phyloP scores from a whole-genome alignment of 1,284 basidiomycete genomes.

The Xanthoconium separans region DNA sequence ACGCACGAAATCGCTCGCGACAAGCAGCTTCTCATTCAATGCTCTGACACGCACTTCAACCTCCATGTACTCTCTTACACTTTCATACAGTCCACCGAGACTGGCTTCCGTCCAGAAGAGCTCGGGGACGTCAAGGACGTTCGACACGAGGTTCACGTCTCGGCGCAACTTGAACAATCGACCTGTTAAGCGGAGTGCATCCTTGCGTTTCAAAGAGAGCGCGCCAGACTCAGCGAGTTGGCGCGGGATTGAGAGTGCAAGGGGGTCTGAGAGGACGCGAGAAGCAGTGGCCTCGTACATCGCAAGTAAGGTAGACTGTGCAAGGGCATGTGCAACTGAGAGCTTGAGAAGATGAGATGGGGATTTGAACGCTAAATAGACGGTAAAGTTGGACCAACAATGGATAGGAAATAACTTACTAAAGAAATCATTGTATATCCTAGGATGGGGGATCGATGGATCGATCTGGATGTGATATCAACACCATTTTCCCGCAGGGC shows the following conservation, averaged over 20 bases:
- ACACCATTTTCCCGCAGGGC: neutral
- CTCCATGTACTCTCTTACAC: conserved; percentile 94
- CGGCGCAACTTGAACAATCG: conserved; percentile 85
- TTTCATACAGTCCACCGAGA: conserved; percentile 87
- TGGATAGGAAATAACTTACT: conserved; percentile 47
- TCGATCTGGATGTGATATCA: conserved; percentile 61
- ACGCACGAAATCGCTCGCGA: conserved; percentile 85
- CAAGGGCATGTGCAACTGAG: conserved; percentile 92
- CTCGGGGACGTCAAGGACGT: conserved; percentile 93
- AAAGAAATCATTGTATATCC: conserved; percentile 92
- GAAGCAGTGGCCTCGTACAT: conserved; percentile 86
- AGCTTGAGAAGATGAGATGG: conserved; percentile 84
- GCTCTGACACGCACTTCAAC: conserved; percentile 83
- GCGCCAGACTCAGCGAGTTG: conserved; percentile 82
- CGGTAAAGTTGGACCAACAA: conserved; percentile 1
- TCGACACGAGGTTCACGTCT: conserved; percentile 90
- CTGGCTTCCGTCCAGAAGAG: conserved; percentile 96
- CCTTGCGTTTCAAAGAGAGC: conserved; percentile 74
- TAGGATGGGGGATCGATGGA: conserved; percentile 77
- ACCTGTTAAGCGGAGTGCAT: conserved; percentile 87
- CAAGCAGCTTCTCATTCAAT: conserved; percentile 85
- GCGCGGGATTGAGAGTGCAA: conserved; percentile 78
- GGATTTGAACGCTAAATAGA: conserved; percentile 75
- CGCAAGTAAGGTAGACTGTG: conserved; percentile 90
- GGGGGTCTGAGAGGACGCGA: conserved; percentile 76